phyloP scores from a whole-genome alignment of 495 filamentous ascomycete genomes.

The Hyaloscypha bicolor region DNA sequence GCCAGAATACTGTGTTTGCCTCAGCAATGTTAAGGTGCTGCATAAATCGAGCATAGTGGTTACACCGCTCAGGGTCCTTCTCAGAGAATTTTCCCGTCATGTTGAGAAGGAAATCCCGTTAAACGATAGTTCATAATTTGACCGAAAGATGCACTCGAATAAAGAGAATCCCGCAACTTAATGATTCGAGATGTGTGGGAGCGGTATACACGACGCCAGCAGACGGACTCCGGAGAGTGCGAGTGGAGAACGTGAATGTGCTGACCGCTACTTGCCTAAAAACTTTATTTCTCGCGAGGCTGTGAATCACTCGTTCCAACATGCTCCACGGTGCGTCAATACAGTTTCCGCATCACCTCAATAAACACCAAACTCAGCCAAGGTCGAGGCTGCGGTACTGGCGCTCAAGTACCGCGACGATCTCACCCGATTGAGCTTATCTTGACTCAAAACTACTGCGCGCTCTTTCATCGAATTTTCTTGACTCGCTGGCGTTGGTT shows the following conservation, averaged over 20 bases:
- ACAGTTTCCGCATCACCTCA: not conserved
- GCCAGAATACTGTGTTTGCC: constrained; percentile 51
- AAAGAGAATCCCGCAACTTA: not conserved
- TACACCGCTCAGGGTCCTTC: constrained; percentile 31
- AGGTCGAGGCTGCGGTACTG: constrained; percentile 6
- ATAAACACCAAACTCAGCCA: not conserved
- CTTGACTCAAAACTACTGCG: constrained; percentile 13
- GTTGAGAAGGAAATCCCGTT: not conserved
- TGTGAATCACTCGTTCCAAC: not conserved
- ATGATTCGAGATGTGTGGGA: not conserved
- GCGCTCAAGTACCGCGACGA: constrained; percentile 14
- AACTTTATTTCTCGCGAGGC: not conserved
- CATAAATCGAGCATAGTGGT: constrained; percentile 49
- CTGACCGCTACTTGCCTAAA: not conserved
- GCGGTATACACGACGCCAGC: not conserved
- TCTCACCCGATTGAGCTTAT: constrained; percentile 16
- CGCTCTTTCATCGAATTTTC: not conserved
- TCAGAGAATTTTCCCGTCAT: constrained; percentile 29
- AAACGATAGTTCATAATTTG: not conserved
- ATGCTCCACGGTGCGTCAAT: not conserved
- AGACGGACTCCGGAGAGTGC: not conserved
- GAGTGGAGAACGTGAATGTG: not conserved
- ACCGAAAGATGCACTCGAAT: not conserved
- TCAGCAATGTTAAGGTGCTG: constrained; percentile 39
- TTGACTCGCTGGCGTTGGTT: constrained; percentile 12